These are phyloP conservation scores for Gossypium mustelinum DNA, from an alignment of 345 rosid species.

Conservation along the genomic window DNA sequence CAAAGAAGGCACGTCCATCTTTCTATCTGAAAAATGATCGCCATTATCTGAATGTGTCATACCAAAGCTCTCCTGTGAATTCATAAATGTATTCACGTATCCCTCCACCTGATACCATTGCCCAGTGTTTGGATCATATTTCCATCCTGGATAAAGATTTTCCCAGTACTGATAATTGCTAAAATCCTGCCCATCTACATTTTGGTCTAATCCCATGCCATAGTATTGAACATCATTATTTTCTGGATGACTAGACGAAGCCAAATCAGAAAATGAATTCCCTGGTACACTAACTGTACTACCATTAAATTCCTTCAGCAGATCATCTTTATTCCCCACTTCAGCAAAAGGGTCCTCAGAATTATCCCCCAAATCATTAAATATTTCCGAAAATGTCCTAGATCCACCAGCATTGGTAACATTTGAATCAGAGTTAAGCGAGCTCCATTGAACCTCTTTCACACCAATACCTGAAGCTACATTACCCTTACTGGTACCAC, in stretches of 20 bases:
- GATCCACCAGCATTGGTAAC: slow-evolving; percentile 43
- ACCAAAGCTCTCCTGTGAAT: slow-evolving; percentile 33
- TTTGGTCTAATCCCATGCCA: slow-evolving; percentile 27
- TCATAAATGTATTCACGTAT: slow-evolving; percentile 15
- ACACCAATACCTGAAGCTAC: slow-evolving; percentile 44
- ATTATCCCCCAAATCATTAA: slow-evolving; percentile 45
- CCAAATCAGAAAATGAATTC: slow-evolving; percentile 15
- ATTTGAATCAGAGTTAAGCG: slow-evolving; percentile 54
- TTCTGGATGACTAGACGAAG: slow-evolving; percentile 26
- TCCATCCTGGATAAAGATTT: slow-evolving; percentile 87
- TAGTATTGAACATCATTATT: slow-evolving; percentile 32
- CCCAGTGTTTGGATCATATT: slow-evolving; percentile 55
- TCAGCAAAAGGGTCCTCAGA: slow-evolving; percentile 21
- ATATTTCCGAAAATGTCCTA: slow-evolving; percentile 75
- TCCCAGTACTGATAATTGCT: slow-evolving; percentile 70
- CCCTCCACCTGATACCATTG: slow-evolving; percentile 81
- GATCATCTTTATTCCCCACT: slow-evolving; percentile 13
- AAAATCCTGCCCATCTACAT: slow-evolving; percentile 43
- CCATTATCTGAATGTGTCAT: slow-evolving; percentile 25
- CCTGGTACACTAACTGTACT: slow-evolving; percentile 14
- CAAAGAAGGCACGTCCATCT: slow-evolving; percentile 47
- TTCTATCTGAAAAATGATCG: slow-evolving; percentile 39
- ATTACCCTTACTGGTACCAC: slow-evolving; percentile 18
- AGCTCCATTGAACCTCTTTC: slow-evolving; percentile 85
- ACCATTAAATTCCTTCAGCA: slow-evolving; percentile 4